Evolutionary conservation across 2,329 filamentous ascomycete genomes (phyloP).

Genomic region (Coleophoma crateriformis): DNA sequence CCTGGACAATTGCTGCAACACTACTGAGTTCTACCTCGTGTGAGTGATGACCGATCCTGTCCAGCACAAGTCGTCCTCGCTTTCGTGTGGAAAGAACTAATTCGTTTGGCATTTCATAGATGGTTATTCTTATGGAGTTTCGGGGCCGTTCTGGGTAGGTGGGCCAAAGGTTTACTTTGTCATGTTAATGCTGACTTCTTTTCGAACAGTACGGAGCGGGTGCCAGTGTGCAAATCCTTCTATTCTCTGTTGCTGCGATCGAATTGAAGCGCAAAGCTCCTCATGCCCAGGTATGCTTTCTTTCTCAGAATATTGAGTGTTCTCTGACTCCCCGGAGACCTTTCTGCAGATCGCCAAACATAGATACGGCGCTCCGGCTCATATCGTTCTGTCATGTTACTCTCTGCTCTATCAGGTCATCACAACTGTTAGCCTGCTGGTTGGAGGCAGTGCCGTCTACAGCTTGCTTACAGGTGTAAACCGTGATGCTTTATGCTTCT

Average conservation of each 20-base stretch:
- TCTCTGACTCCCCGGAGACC: constrained; percentile 35
- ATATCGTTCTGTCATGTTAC: constrained; percentile 73
- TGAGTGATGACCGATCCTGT: constrained; percentile 22
- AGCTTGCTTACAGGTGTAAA: constrained; percentile 63
- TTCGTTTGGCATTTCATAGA: constrained; percentile 44
- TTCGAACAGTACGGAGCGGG: constrained; percentile 42
- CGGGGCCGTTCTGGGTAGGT: constrained; percentile 43
- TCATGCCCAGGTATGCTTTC: constrained; percentile 57
- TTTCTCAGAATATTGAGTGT: background rate
- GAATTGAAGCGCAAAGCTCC: constrained; percentile 78
- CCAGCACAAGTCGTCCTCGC: too few species aligned
- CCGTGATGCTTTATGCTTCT: constrained; percentile 75
- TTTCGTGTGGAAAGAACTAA: too few species aligned
- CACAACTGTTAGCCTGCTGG: constrained; percentile 79
- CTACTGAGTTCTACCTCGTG: constrained; percentile 44
- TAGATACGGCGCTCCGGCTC: constrained; percentile 65
- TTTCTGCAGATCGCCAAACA: constrained; percentile 76
- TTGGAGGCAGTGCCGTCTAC: constrained; percentile 71
- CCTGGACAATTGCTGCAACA: constrained; percentile 76
- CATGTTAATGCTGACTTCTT: too few species aligned
- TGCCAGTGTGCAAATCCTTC: constrained; percentile 49
- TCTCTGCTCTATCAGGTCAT: constrained; percentile 76
- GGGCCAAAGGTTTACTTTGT: background rate
- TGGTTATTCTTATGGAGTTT: constrained; percentile 47
- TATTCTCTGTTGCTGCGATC: constrained; percentile 54